phyloP scores from a whole-genome alignment of 257 asterid genomes.

The Lavandula angustifolia region DNA sequence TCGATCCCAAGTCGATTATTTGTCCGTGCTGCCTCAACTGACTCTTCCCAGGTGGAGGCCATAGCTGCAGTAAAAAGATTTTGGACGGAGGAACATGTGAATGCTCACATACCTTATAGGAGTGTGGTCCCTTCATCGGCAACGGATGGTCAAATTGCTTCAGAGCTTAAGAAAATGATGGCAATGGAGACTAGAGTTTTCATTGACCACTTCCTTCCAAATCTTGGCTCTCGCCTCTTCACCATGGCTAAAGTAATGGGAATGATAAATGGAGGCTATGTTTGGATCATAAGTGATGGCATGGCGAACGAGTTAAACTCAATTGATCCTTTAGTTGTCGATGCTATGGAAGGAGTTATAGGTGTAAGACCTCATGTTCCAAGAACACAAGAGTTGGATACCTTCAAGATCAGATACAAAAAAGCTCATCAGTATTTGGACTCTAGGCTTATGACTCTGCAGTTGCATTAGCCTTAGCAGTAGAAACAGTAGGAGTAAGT shows the following conservation, averaged over 20 bases:
- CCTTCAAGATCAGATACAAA: constrained; percentile 23
- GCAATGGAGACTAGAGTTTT: constrained; percentile 50
- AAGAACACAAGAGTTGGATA: constrained; percentile 26
- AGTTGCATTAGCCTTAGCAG: constrained; percentile 42
- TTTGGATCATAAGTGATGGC: constrained; percentile 42
- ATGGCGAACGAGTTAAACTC: constrained; percentile 29
- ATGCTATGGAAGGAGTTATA: constrained; percentile 43
- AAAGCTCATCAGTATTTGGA: constrained; percentile 25
- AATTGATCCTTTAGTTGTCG: constrained; percentile 26
- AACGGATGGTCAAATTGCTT: constrained; percentile 36
- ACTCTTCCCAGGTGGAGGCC: constrained; percentile 43
- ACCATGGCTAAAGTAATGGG: constrained; percentile 34
- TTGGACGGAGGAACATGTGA: constrained; percentile 42
- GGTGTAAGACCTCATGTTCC: constrained; percentile 38
- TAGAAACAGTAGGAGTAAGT: constrained; percentile 26
- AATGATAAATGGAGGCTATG: constrained; percentile 42
- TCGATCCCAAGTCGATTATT: constrained; percentile 37
- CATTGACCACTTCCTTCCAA: constrained; percentile 33
- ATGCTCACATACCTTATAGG: constrained; percentile 37
- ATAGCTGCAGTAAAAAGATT: constrained; percentile 36
- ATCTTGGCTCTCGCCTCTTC: constrained; percentile 36
- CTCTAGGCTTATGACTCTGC: constrained; percentile 46
- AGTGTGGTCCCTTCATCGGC: constrained; percentile 37
- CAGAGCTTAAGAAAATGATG: constrained; percentile 46
- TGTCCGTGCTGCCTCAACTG: constrained; percentile 36